Conservation (phyloP, 2,329 filamentous ascomycete genomes). For the Pseudogymnoascus sp. region DNA sequence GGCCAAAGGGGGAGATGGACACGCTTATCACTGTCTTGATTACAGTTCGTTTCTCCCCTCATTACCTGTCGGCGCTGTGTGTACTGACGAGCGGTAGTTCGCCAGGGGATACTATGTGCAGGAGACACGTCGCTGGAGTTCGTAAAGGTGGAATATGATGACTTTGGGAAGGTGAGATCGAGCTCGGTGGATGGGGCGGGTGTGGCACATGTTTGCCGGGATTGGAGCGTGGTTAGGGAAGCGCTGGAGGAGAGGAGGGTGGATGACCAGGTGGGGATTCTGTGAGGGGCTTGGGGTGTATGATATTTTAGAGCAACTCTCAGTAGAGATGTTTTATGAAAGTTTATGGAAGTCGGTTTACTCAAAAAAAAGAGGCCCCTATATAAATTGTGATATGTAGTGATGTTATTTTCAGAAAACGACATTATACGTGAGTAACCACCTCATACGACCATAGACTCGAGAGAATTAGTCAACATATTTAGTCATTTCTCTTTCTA, state of each 20-base stretch:
- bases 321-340: neutral
- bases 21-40: slow-evolving; percentile 28
- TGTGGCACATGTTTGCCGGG: slow-evolving; percentile 25
- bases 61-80: neutral
- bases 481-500: neutral
- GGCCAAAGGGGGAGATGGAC: slow-evolving; percentile 23
- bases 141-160: slow-evolving; percentile 16
- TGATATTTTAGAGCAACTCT: neutral
- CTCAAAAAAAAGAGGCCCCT: neutral
- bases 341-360: neutral
- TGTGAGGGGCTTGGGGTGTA: slow-evolving; percentile 9
- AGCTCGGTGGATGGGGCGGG: slow-evolving; percentile 23
- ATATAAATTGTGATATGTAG: neutral
- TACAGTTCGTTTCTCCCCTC: slow-evolving; percentile 19
- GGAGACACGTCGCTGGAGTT: slow-evolving; percentile 27
- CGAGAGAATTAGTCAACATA: neutral
- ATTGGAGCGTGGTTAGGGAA: slow-evolving; percentile 23
- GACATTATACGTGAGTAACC: neutral
- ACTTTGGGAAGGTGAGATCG: slow-evolving; percentile 18
- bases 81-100: slow-evolving; percentile 14
- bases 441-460: neutral
- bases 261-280: slow-evolving; percentile 23
- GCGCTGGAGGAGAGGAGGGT: slow-evolving; percentile 21
- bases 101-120: slow-evolving; percentile 24
- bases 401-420: neutral